A percentile compares a stretch with the other conserved stretches of the same genome.
These are phyloP conservation scores for Ceratobasidium sp. DNA, from an alignment of 1,284 basidiomycete genomes.

Conservation along the genomic window DNA sequence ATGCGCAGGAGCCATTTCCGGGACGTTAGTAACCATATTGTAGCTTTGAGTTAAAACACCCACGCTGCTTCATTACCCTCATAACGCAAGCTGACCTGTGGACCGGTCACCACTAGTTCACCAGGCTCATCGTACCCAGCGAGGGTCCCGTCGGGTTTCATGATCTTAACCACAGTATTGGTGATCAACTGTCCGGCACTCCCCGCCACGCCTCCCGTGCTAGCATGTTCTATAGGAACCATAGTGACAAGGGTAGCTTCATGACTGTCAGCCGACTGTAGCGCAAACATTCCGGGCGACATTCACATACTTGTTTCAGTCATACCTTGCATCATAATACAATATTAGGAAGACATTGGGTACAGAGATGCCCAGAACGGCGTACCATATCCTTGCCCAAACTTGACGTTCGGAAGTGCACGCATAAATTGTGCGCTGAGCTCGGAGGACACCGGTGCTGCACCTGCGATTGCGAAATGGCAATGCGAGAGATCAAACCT, in stretches of 20 bases:
- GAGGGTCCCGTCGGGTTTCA: conserved; percentile 72
- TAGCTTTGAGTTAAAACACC: conserved; percentile 53
- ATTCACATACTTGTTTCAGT: conserved; percentile 64
- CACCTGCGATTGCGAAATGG: conserved; percentile 73
- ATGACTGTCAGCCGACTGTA: not conserved
- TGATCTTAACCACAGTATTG: conserved; percentile 67
- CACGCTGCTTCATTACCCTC: conserved; percentile 70
- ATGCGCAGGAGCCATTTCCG: not conserved
- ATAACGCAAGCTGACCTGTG: conserved; percentile 71
- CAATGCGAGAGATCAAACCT: conserved; percentile 76
- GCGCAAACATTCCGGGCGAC: too few relatives aligned
- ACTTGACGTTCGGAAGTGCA: conserved; percentile 69
- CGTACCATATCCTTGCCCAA: conserved; percentile 77
- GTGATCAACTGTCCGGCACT: conserved; percentile 71
- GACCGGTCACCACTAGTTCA: conserved; percentile 72
- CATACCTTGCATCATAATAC: conserved; percentile 54
- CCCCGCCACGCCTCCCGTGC: conserved; percentile 63
- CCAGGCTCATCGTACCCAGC: conserved; percentile 75
- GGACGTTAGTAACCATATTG: not conserved
- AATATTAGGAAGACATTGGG: conserved; percentile 10
- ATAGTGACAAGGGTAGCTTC: conserved; percentile 46
- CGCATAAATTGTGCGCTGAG: conserved; percentile 68
- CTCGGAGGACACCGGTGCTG: conserved; percentile 79
- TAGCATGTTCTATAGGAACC: conserved; percentile 35
- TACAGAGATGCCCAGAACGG: conserved; percentile 36